A percentile compares a stretch with the other conserved stretches of the same genome.
These are phyloP conservation scores for Nigrospora sphaerica DNA, from an alignment of 2,329 filamentous ascomycete species.

Conservation along the genomic window DNA sequence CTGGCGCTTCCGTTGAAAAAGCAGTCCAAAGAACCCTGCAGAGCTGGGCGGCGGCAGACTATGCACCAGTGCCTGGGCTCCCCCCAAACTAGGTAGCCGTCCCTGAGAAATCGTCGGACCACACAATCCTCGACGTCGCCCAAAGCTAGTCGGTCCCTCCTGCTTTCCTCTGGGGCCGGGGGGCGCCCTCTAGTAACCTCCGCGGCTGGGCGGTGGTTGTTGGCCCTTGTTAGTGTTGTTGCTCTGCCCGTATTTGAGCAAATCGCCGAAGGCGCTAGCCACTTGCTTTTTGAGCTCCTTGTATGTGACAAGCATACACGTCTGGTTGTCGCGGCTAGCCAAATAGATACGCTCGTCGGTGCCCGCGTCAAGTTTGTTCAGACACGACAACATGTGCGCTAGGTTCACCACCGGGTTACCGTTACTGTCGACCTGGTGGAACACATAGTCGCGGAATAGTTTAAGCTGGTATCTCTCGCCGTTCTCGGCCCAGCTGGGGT, in stretches of 20 bases:
- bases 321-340: slow-evolving; percentile 85
- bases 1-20: no score
- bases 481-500: slow-evolving; percentile 80
- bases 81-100: no score
- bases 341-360: slow-evolving; percentile 80
- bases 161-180: no score
- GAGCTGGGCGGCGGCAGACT: no score
- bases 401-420: slow-evolving; percentile 80
- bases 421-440: slow-evolving; percentile 85
- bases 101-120: no score
- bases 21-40: no score
- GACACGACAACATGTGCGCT: slow-evolving; percentile 75
- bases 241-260: slow-evolving; percentile 34
- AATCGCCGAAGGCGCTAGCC: slow-evolving; percentile 48
- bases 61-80: no score
- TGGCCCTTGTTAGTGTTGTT: not conserved
- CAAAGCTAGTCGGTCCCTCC: no score
- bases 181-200: not conserved
- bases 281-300: slow-evolving; percentile 73
- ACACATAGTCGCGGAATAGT: slow-evolving; percentile 93
- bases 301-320: slow-evolving; percentile 80
- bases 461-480: slow-evolving; percentile 90
- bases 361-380: slow-evolving; percentile 91
- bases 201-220: not conserved
- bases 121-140: no score